These are phyloP conservation scores for Boletus subparvulus DNA, from an alignment of 768 basidiomycete genomes.

Conservation along the genomic window DNA sequence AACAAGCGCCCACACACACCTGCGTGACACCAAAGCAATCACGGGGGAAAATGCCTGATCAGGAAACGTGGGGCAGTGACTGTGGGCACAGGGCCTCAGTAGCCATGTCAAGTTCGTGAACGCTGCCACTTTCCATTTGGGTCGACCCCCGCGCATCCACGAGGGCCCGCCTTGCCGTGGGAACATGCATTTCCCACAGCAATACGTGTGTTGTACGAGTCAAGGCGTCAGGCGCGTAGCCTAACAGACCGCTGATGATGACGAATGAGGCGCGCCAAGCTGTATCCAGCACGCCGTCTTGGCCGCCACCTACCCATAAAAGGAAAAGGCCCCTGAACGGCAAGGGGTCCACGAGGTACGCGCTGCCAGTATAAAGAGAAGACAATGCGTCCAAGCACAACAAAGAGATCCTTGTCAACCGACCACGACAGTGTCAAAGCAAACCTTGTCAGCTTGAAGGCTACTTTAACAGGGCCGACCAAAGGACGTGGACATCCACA, in stretches of 20 bases:
- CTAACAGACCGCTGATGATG: background rate
- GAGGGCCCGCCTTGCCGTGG: background rate
- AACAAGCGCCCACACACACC: slow-evolving; percentile 12
- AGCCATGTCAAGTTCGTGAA: background rate
- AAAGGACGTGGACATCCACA: background rate
- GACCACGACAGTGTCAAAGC: slow-evolving; percentile 19
- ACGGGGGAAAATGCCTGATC: background rate
- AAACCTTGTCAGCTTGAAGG: background rate
- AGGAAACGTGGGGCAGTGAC: background rate
- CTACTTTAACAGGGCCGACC: slow-evolving; percentile 25
- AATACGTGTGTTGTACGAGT: slow-evolving; percentile 14
- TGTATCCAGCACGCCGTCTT: slow-evolving; percentile 13
- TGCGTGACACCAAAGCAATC: slow-evolving; percentile 3
- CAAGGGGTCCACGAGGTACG: slow-evolving; percentile 12
- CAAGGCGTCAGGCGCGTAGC: slow-evolving; percentile 11
- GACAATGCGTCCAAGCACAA: slow-evolving; percentile 19
- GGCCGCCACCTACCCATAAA: slow-evolving; percentile 20
- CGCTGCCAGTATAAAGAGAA: slow-evolving; percentile 18
- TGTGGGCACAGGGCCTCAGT: background rate
- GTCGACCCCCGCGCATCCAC: background rate
- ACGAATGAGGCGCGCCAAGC: slow-evolving; percentile 4
- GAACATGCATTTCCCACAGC: slow-evolving; percentile 8
- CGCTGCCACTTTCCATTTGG: background rate
- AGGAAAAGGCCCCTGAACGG: slow-evolving; percentile 24
- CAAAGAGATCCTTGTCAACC: slow-evolving; percentile 11